A percentile compares a stretch with the other conserved stretches of the same genome.
phyloP scores from a whole-genome alignment of 257 asterid species.

The Penstemon eatonii region DNA sequence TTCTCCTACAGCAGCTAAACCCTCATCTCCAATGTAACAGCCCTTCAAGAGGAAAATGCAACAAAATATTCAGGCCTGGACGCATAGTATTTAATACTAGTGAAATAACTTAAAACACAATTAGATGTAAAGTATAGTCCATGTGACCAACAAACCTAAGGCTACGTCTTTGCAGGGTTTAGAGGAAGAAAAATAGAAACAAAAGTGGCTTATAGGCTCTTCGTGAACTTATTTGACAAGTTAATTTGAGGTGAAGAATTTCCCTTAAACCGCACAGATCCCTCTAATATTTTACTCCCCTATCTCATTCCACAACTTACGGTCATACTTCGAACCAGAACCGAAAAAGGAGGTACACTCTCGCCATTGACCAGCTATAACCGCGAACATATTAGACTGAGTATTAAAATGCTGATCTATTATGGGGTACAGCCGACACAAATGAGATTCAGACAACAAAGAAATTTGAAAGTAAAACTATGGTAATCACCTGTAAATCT shows the following conservation, averaged over 20 bases:
- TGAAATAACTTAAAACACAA: too few species aligned
- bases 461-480: conserved; percentile 1
- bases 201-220: conserved; percentile 3
- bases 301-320: not conserved
- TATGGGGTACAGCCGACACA: conserved; percentile 8
- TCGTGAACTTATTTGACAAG: not conserved
- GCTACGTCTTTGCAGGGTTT: not conserved
- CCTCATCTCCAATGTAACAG: conserved; percentile 84
- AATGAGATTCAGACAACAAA: not conserved
- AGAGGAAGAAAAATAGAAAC: conserved; percentile 1
- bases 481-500: conserved; percentile 76
- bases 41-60: conserved; percentile 49
- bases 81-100: not conserved
- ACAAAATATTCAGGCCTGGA: not conserved
- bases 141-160: not conserved
- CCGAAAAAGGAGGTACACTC: not conserved
- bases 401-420: conserved; percentile 16
- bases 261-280: conserved; percentile 18
- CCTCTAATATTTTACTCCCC: conserved; percentile 1
- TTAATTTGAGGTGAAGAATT: conserved; percentile 7
- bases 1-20: conserved; percentile 79
- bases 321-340: not conserved
- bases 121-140: not conserved
- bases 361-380: not conserved
- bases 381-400: not conserved